These are phyloP conservation scores for Filosporella fistucella DNA, from an alignment of 495 filamentous ascomycete species.

Conservation along the genomic window DNA sequence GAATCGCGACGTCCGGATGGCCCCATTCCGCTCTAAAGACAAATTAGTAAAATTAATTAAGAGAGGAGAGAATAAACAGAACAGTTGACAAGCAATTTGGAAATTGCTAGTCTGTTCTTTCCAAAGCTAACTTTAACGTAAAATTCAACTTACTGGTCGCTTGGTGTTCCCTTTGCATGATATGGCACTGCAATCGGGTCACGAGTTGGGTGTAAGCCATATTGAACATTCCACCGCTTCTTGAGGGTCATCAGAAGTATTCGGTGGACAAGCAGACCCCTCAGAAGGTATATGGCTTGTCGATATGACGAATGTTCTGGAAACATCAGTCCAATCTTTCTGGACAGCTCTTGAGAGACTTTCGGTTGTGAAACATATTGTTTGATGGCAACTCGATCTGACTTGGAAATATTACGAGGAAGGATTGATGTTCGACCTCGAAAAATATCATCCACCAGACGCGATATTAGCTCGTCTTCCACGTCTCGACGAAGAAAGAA, in stretches of 20 bases:
- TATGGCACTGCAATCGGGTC: conserved; percentile 44
- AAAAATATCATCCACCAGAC: conserved; percentile 29
- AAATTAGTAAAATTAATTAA: no score
- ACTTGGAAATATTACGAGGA: conserved; percentile 19
- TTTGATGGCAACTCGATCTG: conserved; percentile 23
- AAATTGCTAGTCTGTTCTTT: no score
- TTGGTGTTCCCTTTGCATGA: conserved; percentile 35
- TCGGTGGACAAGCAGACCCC: conserved; percentile 34
- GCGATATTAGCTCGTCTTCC: conserved; percentile 29
- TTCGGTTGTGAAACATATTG: conserved; percentile 25
- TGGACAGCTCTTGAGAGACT: conserved; percentile 12
- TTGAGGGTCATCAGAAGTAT: conserved; percentile 35
- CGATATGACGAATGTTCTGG: conserved; percentile 25
- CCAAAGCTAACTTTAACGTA: no score
- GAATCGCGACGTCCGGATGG: conserved; percentile 40
- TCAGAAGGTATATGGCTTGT: conserved; percentile 33
- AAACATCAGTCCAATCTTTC: conserved; percentile 25
- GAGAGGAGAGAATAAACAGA: no score
- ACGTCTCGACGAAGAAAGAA: conserved; percentile 34
- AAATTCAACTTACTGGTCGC: no score
- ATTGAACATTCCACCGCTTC: conserved; percentile 42
- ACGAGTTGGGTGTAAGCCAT: conserved; percentile 34
- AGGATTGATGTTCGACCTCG: conserved; percentile 23
- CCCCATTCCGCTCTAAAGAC: conserved; percentile 41
- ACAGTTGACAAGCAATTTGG: no score